These are phyloP conservation scores for Talaromyces albobiverticillius DNA, from an alignment of 2,329 filamentous ascomycete species.

Conservation along the genomic window DNA sequence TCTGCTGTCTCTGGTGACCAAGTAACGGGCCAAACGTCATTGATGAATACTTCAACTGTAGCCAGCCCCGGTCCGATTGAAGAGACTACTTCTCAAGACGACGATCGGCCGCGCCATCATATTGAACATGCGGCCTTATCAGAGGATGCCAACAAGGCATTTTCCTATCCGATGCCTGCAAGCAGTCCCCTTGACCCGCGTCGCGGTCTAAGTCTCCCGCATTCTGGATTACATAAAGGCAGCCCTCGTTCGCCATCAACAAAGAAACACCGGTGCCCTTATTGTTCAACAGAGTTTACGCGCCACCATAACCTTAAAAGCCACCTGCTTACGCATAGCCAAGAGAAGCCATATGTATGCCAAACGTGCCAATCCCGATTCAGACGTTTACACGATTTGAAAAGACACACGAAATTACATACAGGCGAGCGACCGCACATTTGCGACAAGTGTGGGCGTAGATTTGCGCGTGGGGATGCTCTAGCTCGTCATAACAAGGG, in stretches of 20 bases:
- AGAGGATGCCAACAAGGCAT: constrained; percentile 51
- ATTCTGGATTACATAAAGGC: constrained; percentile 54
- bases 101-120: constrained; percentile 37
- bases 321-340: constrained; percentile 93
- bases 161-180: constrained; percentile 63
- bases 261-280: constrained; percentile 95
- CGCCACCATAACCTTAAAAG: constrained; percentile 97
- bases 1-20: constrained; percentile 51
- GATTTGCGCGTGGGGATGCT: constrained; percentile 93
- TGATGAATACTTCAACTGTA: constrained; percentile 49
- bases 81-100: constrained; percentile 41
- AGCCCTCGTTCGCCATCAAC: constrained; percentile 67
- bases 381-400: constrained; percentile 87
- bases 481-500: constrained; percentile 94
- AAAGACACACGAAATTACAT: constrained; percentile 93
- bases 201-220: constrained; percentile 59
- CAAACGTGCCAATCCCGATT: constrained; percentile 92
- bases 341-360: constrained; percentile 96
- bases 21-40: constrained; percentile 46
- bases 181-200: constrained; percentile 48
- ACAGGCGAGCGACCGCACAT: constrained; percentile 94
- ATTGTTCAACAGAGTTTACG: constrained; percentile 95
- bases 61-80: constrained; percentile 48
- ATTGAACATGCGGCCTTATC: constrained; percentile 27
- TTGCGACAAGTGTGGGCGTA: constrained; percentile 89